Percentiles rank a stretch among this genome's conserved stretches.
Evolutionary conservation across 805 yeast species (phyloP).

Genomic region (Ogataea haglerorum): DNA sequence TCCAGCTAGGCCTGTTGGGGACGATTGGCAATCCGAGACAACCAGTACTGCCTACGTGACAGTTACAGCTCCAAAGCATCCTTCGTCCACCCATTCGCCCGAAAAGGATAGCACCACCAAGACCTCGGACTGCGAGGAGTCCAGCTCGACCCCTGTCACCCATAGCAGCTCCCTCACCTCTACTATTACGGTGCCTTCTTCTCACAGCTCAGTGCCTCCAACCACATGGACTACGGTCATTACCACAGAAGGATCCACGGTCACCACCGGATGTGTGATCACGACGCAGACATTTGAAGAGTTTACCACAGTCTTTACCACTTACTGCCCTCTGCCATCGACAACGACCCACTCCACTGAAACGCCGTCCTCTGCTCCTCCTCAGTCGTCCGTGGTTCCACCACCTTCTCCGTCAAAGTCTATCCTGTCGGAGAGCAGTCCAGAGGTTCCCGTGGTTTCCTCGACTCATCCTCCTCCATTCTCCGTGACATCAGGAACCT

Average conservation of each 20-base stretch:
- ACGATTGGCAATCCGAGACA: conserved; percentile 2
- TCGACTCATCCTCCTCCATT: background rate
- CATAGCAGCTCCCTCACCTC: background rate
- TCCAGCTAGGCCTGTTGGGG: conserved; percentile 4
- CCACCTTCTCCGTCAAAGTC: background rate
- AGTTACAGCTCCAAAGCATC: background rate
- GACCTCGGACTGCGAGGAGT: conserved; percentile 3
- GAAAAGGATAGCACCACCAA: conserved; percentile 5
- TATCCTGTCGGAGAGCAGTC: background rate
- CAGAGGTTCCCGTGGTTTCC: background rate
- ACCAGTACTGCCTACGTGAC: conserved; percentile 8
- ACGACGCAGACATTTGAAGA: conserved; percentile 5
- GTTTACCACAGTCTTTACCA: conserved; percentile 5
- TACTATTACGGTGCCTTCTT: background rate
- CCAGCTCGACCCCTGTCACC: background rate
- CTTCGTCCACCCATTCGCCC: conserved; percentile 4
- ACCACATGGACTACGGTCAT: conserved; percentile 7
- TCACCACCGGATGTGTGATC: conserved; percentile 8
- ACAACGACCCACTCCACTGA: background rate
- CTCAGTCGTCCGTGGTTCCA: background rate
- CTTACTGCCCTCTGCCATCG: conserved; percentile 10
- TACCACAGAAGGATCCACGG: conserved; percentile 2
- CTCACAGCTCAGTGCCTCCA: background rate
- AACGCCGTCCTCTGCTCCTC: background rate
- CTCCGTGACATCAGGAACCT: background rate